Evolutionary conservation across 1,284 basidiomycete genomes (phyloP).

Genomic region (Wallemia ichthyophaga): DNA sequence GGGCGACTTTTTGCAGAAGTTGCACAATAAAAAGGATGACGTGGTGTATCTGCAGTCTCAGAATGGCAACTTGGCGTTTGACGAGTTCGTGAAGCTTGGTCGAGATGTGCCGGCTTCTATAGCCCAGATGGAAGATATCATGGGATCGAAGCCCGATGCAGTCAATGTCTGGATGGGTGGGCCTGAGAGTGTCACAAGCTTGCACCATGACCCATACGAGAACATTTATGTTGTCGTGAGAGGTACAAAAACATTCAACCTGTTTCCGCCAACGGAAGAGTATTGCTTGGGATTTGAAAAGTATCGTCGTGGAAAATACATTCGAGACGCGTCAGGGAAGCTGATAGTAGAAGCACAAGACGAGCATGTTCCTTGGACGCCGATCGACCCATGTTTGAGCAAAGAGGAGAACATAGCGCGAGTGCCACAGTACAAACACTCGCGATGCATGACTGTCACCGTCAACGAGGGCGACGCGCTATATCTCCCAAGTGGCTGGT

Average conservation of each 20-base stretch:
- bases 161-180: background rate
- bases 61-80: background rate
- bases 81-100: background rate
- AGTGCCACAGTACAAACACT: background rate
- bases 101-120: background rate
- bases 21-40: background rate
- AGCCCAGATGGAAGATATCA: background rate
- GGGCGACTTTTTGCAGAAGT: background rate
- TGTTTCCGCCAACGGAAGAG: background rate
- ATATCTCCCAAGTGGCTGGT: background rate
- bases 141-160: background rate
- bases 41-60: background rate
- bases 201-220: background rate
- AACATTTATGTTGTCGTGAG: background rate
- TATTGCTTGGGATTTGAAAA: background rate
- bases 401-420: background rate
- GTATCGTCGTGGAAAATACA: background rate
- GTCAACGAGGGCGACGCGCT: background rate
- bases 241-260: background rate
- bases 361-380: background rate
- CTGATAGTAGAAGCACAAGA: background rate
- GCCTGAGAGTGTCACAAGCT: background rate
- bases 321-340: background rate
- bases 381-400: background rate
- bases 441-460: background rate